Percentiles rank a stretch among this genome's conserved stretches.
These are phyloP conservation scores for Dactylellina sp. DNA, from an alignment of 2,329 filamentous ascomycete genomes.

Conservation along the genomic window DNA sequence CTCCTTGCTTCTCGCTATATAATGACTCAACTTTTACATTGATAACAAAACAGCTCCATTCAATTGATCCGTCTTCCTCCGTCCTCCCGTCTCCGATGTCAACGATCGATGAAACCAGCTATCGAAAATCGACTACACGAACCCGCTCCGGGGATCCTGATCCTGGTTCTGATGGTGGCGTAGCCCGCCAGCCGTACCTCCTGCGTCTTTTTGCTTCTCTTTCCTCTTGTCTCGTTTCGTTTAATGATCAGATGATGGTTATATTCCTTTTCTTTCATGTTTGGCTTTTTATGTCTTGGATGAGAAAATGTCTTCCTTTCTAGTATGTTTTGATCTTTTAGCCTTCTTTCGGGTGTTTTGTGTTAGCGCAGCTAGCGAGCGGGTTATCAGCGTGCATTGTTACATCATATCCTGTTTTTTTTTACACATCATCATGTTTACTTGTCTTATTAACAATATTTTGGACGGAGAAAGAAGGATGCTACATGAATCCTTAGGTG, in stretches of 20 bases:
- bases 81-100: not conserved
- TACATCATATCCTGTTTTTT: too few relatives aligned
- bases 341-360: not conserved
- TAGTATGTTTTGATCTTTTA: not conserved
- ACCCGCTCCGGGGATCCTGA: not conserved
- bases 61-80: conserved; percentile 5
- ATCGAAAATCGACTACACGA: conserved; percentile 4
- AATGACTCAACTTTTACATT: conserved; percentile 28
- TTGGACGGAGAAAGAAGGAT: too few relatives aligned
- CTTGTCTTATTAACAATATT: too few relatives aligned
- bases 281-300: not conserved
- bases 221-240: too few relatives aligned
- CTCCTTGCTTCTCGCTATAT: conserved; percentile 4
- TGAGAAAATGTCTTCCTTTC: not conserved
- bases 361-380: conserved; percentile 8
- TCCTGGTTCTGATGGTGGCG: not conserved
- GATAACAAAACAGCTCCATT: conserved; percentile 20
- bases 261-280: not conserved
- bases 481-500: too few relatives aligned
- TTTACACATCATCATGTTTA: conserved; percentile 7
- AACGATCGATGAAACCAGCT: conserved; percentile 10
- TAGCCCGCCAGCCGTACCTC: not conserved
- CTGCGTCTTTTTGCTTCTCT: not conserved
- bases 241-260: not conserved
- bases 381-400: conserved; percentile 22